Conservation (phyloP, 495 filamentous ascomycete genomes). For the Amniculicola lignicola region DNA sequence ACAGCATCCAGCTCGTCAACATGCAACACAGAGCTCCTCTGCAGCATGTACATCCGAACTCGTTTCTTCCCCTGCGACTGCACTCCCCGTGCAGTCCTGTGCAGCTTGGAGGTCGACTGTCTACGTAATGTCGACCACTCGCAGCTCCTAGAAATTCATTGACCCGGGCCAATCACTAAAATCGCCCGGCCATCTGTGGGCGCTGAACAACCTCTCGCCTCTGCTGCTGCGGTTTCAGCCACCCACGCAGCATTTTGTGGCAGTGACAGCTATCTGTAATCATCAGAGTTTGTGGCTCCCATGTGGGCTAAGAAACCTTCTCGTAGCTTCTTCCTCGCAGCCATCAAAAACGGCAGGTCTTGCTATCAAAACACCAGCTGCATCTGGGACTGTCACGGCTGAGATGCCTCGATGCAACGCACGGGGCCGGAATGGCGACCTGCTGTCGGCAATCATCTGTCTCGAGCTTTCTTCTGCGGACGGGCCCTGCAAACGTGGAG, state of each 20-base stretch:
- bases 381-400: too few relatives aligned
- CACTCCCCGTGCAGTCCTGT: background rate
- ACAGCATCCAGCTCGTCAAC: too few relatives aligned
- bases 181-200: background rate
- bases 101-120: background rate
- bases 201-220: background rate
- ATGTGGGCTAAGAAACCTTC: too few relatives aligned
- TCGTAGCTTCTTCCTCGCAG: too few relatives aligned
- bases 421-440: too few relatives aligned
- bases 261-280: too few relatives aligned
- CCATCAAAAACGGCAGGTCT: too few relatives aligned
- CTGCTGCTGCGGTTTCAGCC: constrained; percentile 21
- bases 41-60: background rate
- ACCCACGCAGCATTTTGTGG: background rate
- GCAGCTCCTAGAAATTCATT: constrained; percentile 3
- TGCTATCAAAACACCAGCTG: too few relatives aligned
- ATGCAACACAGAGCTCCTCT: too few relatives aligned
- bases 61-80: too few relatives aligned
- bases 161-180: constrained; percentile 30
- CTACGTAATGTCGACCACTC: background rate
- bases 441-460: background rate
- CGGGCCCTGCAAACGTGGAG: constrained; percentile 13
- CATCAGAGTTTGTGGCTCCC: too few relatives aligned
- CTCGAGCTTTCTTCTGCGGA: background rate
- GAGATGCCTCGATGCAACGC: too few relatives aligned